Percentiles rank a stretch among this genome's conserved stretches.
Evolutionary conservation across 2,329 filamentous ascomycete species (phyloP).

Genomic region (Venturia nashicola): DNA sequence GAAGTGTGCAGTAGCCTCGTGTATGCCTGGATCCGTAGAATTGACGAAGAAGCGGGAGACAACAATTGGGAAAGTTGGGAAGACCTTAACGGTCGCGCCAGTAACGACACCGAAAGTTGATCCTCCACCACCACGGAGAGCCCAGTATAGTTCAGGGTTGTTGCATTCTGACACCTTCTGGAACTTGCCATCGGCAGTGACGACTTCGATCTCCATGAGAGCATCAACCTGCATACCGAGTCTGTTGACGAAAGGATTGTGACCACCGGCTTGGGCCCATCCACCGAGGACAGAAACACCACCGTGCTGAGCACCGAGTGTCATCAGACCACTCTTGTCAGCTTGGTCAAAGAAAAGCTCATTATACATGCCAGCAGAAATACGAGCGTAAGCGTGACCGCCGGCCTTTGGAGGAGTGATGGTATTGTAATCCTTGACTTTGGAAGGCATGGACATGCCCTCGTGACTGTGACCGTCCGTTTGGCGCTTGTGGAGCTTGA

Average conservation of each 20-base stretch:
- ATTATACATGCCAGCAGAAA: slow-evolving; percentile 9
- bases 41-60: slow-evolving; percentile 11
- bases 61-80: slow-evolving; percentile 8
- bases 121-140: slow-evolving; percentile 9
- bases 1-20: slow-evolving; percentile 7
- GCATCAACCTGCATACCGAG: slow-evolving; percentile 7
- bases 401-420: slow-evolving; percentile 3
- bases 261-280: slow-evolving; percentile 9
- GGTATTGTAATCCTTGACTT: slow-evolving; percentile 2
- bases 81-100: slow-evolving; percentile 7
- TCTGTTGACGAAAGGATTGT: slow-evolving; percentile 9
- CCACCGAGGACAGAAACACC: slow-evolving; percentile 9
- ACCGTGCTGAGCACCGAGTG: slow-evolving; percentile 9
- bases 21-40: background rate
- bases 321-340: slow-evolving; percentile 7
- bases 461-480: background rate
- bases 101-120: slow-evolving; percentile 10
- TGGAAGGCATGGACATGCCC: background rate
- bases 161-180: slow-evolving; percentile 8
- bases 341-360: slow-evolving; percentile 9
- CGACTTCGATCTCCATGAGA: slow-evolving; percentile 9
- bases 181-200: slow-evolving; percentile 10
- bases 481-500: background rate
- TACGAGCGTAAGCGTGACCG: slow-evolving; percentile 7
- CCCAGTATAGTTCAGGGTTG: slow-evolving; percentile 10